Base-by-base conservation (phyloP, 257 asterid species). In the Rhazya stricta region DNA sequence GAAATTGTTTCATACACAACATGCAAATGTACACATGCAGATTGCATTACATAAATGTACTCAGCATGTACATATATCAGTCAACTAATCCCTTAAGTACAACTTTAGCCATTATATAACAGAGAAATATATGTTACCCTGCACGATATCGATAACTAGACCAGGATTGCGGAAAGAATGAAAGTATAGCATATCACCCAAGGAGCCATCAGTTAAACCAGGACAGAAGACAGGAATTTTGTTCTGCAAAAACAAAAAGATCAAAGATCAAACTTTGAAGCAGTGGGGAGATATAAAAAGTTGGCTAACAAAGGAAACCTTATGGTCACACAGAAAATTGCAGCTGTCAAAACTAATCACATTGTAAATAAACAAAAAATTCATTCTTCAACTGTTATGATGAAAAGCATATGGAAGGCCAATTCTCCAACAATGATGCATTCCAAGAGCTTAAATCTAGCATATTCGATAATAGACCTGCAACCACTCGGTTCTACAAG, bases 111-210 rank as follows among this genome's bases (percentile, higher is more conserved):
- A 16, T 16, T 12, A 48, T 48, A 48, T 48, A 48, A 48, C 1
- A 48, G 21, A 48, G 54, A 48, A 51, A 51, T 15, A 3, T 51
- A 19, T 51, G 58, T 16, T 78, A 94, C 99, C 99, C 86, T 86
- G 95, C 53, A 94, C 97, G 46, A 94, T 85, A 86, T 94, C 96
- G 9, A 94, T 85, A 29, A 88, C 86, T 79, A 94, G 79, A 81
- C 97, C 97, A 74, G 97, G 96, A 76, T 82, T 86, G 63, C 74
- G 88, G 84, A 78, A 87, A 32, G 96, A 87, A 88, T 94, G 97
- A 81, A 94, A 89, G 86, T 92, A 90, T 79, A 94, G 66, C 97
- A 94, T 94, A 88, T 94, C 97, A 25, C 99, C 99, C 46, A 90
- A 81, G 9, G 97, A 94, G 78, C 97, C 99, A 74, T 94, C 97